phyloP scores from a whole-genome alignment of 2,329 filamentous ascomycete species.

The Parafenestella ontariensis region DNA sequence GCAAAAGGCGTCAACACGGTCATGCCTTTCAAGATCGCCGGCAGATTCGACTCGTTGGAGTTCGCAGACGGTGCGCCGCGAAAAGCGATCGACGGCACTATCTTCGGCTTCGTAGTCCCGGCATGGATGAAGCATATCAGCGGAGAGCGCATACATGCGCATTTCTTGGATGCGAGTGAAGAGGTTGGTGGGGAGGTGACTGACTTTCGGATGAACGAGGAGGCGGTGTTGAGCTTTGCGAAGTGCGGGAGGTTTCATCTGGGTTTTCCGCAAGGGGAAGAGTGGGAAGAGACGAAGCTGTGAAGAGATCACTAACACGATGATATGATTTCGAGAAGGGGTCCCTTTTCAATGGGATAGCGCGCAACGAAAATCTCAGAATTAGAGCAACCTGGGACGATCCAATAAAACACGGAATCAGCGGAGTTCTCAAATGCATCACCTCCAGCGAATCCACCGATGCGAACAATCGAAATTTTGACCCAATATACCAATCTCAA shows the following conservation, averaged over 20 bases:
- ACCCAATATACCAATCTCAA: background rate
- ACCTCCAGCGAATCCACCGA: background rate
- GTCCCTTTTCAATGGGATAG: too few species aligned
- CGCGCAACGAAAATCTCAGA: too few species aligned
- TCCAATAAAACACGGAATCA: too few species aligned
- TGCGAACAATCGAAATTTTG: background rate
- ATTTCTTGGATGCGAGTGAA: conserved; percentile 40
- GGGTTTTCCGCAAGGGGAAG: conserved; percentile 51
- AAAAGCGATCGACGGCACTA: conserved; percentile 44
- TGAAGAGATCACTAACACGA: background rate
- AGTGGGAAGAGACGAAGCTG: conserved; percentile 47
- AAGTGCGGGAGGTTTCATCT: conserved; percentile 54
- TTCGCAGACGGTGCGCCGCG: conserved; percentile 27
- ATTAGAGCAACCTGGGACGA: too few species aligned
- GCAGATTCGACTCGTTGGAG: conserved; percentile 45
- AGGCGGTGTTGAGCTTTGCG: conserved; percentile 46
- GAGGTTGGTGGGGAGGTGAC: conserved; percentile 46
- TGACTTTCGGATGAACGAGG: conserved; percentile 48
- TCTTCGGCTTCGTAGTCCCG: conserved; percentile 52
- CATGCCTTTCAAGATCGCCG: conserved; percentile 49
- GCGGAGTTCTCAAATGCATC: too few species aligned
- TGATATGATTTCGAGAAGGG: background rate
- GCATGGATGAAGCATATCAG: conserved; percentile 51
- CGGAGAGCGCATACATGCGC: conserved; percentile 49
- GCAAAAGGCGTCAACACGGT: conserved; percentile 48